Percentiles rank a stretch among this genome's conserved stretches.
Evolutionary conservation across 331 rosid species (phyloP).

Genomic region (Quercus lobata): DNA sequence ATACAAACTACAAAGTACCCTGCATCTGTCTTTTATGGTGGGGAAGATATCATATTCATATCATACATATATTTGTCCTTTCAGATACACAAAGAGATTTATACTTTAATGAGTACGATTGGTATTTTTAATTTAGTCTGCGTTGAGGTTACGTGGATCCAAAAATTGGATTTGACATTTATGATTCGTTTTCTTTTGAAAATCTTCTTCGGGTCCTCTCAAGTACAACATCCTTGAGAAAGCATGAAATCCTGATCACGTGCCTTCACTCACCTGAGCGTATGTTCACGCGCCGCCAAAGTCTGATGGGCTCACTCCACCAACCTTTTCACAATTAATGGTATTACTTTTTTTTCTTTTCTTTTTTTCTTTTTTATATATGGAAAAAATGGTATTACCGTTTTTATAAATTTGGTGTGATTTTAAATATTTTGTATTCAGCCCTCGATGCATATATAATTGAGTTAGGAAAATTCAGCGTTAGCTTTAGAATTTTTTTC

Average conservation of each 20-base stretch:
- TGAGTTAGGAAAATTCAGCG: too few relatives aligned
- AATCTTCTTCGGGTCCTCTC: conserved; percentile 20
- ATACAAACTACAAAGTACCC: too few relatives aligned
- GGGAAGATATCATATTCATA: too few relatives aligned
- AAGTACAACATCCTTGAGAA: background rate
- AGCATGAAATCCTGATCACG: background rate
- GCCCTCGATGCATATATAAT: too few relatives aligned
- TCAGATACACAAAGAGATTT: background rate
- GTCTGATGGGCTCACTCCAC: too few relatives aligned
- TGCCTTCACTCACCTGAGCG: background rate
- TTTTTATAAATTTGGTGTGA: too few relatives aligned
- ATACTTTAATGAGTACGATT: background rate
- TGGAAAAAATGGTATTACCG: too few relatives aligned
- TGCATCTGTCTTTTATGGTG: too few relatives aligned
- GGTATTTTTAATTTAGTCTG: conserved; percentile 8
- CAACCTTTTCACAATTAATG: background rate
- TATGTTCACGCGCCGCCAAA: background rate
- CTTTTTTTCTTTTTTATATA: too few relatives aligned
- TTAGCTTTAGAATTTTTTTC: too few relatives aligned
- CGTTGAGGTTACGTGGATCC: conserved; percentile 25
- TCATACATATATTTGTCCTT: background rate
- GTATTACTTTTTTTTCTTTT: too few relatives aligned
- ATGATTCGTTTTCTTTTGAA: background rate
- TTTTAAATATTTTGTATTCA: too few relatives aligned
- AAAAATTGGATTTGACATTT: conserved; percentile 10